phyloP scores from a whole-genome alignment of 2,329 filamentous ascomycete genomes.

The Aspergillus pseudotamarii region DNA sequence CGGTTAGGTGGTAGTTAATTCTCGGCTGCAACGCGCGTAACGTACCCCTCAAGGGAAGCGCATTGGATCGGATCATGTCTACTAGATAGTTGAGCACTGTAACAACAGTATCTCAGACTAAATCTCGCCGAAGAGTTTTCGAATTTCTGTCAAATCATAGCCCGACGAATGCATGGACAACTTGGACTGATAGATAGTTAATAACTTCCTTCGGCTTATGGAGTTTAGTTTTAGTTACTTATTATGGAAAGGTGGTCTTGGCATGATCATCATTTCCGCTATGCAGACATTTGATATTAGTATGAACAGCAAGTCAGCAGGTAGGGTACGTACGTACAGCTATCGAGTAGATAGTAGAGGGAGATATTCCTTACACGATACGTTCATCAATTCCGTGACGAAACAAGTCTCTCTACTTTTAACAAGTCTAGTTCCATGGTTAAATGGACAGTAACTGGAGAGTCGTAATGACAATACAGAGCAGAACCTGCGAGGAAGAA shows the following conservation, averaged over 20 bases:
- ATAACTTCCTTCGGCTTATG: neutral
- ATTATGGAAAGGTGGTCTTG: neutral
- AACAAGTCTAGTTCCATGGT: neutral
- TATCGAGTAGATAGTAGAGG: neutral
- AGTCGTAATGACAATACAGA: no score
- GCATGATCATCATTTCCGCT: neutral
- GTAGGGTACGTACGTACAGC: no score
- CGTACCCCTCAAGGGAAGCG: conserved; percentile 21
- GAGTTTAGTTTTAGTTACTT: neutral
- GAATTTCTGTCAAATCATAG: neutral
- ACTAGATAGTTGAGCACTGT: neutral
- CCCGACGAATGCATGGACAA: neutral
- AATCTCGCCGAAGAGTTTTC: neutral
- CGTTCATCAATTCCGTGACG: neutral
- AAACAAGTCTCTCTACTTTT: neutral
- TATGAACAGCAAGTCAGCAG: no score
- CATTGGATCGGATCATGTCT: conserved; percentile 26
- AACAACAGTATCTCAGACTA: neutral
- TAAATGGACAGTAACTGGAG: neutral
- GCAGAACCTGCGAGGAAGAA: no score
- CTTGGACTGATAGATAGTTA: neutral
- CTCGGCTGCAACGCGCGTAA: conserved; percentile 20
- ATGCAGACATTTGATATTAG: no score
- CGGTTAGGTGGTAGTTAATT: conserved; percentile 8
- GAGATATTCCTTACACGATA: neutral